phyloP scores from a whole-genome alignment of 345 rosid genomes.

The Salix viminalis region DNA sequence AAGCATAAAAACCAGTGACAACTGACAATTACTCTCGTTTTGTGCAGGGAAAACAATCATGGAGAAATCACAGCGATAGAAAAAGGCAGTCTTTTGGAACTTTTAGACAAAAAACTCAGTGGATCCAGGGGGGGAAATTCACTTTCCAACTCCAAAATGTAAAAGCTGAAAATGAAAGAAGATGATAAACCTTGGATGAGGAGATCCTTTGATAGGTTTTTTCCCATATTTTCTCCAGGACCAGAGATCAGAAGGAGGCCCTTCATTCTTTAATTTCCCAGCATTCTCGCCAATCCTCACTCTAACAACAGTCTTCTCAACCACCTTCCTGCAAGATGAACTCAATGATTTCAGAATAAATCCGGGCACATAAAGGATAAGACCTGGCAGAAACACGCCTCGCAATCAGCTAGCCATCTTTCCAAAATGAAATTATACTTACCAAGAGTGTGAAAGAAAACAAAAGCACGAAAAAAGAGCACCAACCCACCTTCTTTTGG shows the following conservation, averaged over 20 bases:
- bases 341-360: neutral
- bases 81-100: neutral
- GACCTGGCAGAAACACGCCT: neutral
- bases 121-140: neutral
- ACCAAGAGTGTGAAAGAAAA: neutral
- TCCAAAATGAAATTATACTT: neutral
- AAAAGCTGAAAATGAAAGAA: neutral
- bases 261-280: constrained; percentile 56
- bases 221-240: constrained; percentile 80
- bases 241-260: constrained; percentile 67
- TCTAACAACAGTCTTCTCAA: constrained; percentile 51
- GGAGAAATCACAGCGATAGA: neutral
- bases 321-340: constrained; percentile 41
- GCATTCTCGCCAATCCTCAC: constrained; percentile 45
- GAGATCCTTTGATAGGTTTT: constrained; percentile 71
- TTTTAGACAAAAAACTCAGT: neutral
- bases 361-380: neutral
- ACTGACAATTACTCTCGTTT: neutral
- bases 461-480: neutral
- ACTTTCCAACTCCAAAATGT: neutral
- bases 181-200: constrained; percentile 48
- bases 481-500: constrained; percentile 47
- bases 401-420: neutral
- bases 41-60: neutral
- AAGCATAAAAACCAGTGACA: neutral